Evolutionary conservation across 306 rosid species (phyloP).

Genomic region (Citrullus colocynthis): DNA sequence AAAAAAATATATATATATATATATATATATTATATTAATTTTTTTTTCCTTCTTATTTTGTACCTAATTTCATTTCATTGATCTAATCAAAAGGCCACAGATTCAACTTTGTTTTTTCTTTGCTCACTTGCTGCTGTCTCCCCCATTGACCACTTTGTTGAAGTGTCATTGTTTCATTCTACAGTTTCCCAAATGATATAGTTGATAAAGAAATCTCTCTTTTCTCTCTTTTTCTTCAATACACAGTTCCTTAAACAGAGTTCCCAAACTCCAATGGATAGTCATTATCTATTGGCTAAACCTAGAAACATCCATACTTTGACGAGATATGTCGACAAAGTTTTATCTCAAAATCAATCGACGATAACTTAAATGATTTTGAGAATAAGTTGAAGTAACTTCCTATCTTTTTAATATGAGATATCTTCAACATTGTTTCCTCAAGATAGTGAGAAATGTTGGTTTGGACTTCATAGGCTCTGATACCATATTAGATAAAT

Average conservation of each 20-base stretch:
- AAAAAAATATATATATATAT: no score
- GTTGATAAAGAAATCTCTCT: background rate
- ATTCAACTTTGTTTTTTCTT: background rate
- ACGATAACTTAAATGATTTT: no score
- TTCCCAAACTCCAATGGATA: background rate
- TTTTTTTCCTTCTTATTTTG: background rate
- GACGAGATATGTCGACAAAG: no score
- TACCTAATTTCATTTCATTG: background rate
- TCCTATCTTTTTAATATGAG: no score
- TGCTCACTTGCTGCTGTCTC: constrained; percentile 9
- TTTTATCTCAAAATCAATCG: no score
- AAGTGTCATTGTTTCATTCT: constrained; percentile 6
- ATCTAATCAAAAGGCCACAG: constrained; percentile 3
- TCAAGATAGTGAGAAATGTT: no score
- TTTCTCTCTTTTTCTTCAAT: no score
- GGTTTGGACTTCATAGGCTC: no score
- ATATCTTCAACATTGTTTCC: no score
- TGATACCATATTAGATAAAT: no score
- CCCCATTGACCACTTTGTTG: constrained; percentile 1
- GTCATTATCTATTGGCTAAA: background rate
- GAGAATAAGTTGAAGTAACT: no score
- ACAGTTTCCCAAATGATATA: constrained; percentile 1
- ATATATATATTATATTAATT: no score
- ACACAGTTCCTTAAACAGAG: background rate
- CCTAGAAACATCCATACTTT: background rate